Evolutionary conservation across 305 asterid genomes (phyloP).

Genomic region (Caryopteris hybrid): DNA sequence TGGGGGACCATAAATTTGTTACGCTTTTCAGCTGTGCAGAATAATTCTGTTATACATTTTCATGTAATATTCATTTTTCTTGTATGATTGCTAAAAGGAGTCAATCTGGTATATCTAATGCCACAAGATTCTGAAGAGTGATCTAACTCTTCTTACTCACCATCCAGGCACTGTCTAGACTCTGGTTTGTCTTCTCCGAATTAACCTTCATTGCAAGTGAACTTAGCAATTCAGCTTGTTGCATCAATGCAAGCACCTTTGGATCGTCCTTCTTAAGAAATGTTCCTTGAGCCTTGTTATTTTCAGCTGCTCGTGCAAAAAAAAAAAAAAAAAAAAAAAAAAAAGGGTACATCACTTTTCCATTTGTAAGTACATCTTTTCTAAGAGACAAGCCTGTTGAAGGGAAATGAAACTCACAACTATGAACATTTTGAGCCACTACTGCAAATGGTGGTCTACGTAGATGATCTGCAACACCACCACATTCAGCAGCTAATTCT

Average conservation of each 20-base stretch:
- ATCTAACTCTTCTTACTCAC: slow-evolving; percentile 35
- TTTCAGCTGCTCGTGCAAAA: slow-evolving; percentile 38
- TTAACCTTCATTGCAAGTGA: slow-evolving; percentile 88
- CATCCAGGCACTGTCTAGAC: slow-evolving; percentile 86
- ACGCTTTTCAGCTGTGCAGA: slow-evolving; percentile 13
- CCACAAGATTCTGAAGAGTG: slow-evolving; percentile 4
- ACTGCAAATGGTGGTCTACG: slow-evolving; percentile 72
- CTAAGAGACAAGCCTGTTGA: background rate
- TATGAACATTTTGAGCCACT: slow-evolving; percentile 49
- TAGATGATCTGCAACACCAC: slow-evolving; percentile 40
- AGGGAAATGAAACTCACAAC: slow-evolving; percentile 30
- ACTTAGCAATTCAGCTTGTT: slow-evolving; percentile 96
- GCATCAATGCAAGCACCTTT: slow-evolving; percentile 79
- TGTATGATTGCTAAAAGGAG: background rate
- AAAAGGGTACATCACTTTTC: slow-evolving; percentile 8
- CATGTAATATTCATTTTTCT: slow-evolving; percentile 6
- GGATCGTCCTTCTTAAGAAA: slow-evolving; percentile 95
- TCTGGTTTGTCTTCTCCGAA: slow-evolving; percentile 71
- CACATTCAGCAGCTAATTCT: slow-evolving; percentile 37
- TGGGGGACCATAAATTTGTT: slow-evolving; percentile 11
- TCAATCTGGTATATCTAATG: background rate
- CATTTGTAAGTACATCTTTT: background rate
- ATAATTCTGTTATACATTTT: background rate
- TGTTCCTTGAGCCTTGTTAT: slow-evolving; percentile 52
- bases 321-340: too few relatives aligned